These are phyloP conservation scores for Pythium vanterpoolii DNA, from an alignment of 352 stramenopile species.

Conservation along the genomic window DNA sequence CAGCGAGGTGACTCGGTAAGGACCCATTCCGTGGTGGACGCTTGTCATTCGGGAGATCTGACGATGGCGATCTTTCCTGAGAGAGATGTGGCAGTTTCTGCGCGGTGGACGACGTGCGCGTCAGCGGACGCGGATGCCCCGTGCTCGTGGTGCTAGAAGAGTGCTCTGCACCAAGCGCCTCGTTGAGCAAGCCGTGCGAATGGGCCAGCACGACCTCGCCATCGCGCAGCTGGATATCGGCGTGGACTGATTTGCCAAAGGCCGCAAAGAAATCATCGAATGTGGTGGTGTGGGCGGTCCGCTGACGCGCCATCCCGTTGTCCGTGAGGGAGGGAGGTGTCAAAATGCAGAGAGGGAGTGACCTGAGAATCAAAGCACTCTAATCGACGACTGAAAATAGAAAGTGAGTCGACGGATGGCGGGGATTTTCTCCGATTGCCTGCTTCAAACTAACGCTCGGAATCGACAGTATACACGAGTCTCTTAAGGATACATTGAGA, in stretches of 20 bases:
- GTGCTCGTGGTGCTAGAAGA: background rate
- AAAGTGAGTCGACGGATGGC: too few relatives aligned
- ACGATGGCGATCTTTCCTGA: background rate
- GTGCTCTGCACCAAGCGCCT: background rate
- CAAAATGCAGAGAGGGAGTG: too few relatives aligned
- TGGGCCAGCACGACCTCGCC: constrained; percentile 30
- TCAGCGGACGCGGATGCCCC: background rate
- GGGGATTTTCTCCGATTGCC: too few relatives aligned
- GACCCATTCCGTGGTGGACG: too few relatives aligned
- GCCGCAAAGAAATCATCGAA: constrained; percentile 71
- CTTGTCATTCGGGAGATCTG: background rate
- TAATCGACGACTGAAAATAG: too few relatives aligned
- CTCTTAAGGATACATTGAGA: too few relatives aligned
- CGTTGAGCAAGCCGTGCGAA: constrained; percentile 7
- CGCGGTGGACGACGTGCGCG: background rate
- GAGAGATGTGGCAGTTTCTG: background rate
- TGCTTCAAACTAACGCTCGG: too few relatives aligned
- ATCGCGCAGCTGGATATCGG: constrained; percentile 36
- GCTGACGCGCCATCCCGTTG: background rate
- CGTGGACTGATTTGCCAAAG: constrained; percentile 55
- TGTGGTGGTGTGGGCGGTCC: constrained; percentile 10
- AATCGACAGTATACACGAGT: too few relatives aligned
- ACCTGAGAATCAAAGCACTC: too few relatives aligned
- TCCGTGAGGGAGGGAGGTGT: too few relatives aligned
- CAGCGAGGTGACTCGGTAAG: constrained; percentile 40